Conservation (phyloP, 2,329 filamentous ascomycete species). For the Zasmidium cellare region DNA sequence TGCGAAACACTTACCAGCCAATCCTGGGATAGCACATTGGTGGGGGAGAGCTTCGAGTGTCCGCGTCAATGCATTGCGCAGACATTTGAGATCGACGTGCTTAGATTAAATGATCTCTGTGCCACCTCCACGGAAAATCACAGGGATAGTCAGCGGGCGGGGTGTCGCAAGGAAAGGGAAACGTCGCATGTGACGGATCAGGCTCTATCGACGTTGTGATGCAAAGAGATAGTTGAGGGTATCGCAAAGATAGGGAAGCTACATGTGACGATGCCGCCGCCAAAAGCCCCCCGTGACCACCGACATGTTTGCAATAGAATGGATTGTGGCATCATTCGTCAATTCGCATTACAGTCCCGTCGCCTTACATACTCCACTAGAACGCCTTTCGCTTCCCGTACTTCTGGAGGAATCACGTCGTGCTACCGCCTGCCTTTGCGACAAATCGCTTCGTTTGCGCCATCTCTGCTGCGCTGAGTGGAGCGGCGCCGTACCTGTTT, state of each 20-base stretch:
- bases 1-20: too few species aligned
- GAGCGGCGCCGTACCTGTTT: slow-evolving; percentile 37
- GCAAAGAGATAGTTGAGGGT: neutral
- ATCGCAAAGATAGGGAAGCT: neutral
- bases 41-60: too few species aligned
- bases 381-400: neutral
- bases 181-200: slow-evolving; percentile 3
- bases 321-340: slow-evolving; percentile 6
- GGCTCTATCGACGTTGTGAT: too few species aligned
- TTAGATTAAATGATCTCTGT: neutral
- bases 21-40: too few species aligned
- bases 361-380: neutral
- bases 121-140: neutral
- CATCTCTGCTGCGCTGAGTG: slow-evolving; percentile 28
- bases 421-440: slow-evolving; percentile 19
- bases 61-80: neutral
- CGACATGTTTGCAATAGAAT: slow-evolving; percentile 2
- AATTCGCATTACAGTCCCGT: neutral
- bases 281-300: neutral
- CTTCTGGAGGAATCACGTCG: slow-evolving; percentile 1
- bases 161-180: too few species aligned
- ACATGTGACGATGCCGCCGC: slow-evolving; percentile 2
- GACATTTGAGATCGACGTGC: slow-evolving; percentile 2
- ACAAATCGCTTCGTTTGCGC: slow-evolving; percentile 28
- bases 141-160: neutral